Evolutionary conservation across 2,329 filamentous ascomycete species (phyloP), one percentile per base, ranked within the genome.

Genomic region (Grosmannia penicillata): DNA sequence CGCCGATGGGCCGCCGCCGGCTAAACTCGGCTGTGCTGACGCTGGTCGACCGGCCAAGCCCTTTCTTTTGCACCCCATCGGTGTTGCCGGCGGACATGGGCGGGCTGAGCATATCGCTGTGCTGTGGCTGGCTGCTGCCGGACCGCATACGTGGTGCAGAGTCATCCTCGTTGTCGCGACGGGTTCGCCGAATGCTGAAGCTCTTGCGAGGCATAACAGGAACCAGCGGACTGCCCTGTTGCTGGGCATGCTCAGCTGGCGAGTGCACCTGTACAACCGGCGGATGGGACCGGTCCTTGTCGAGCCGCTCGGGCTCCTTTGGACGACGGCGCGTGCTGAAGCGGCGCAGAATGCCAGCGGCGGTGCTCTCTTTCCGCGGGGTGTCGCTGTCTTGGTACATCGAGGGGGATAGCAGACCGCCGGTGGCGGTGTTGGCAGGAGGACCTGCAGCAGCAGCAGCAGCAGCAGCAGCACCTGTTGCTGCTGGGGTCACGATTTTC

Each of bases 21-120:
- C 83, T 72, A 43, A 84, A 76, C 45, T 93, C 86, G 22, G 80
- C 84, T 2, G 84, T 91, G 51, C 87, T 93, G 39, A 95, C 87
- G 53, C 87, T 95, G 8, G 89, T 86, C 7, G 86, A 94, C 45
- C 89, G 74, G 26, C 83, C 84, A 15, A 95, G 64, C 9, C 76
- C 78, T 48, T 81, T 81, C 34, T 72, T 76, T 38, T 70, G 70
- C 32, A 72, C 70, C 17, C 75, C 65, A 35, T 62, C 61, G 38
- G 56, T 51, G 22, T 60, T 72, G 28, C 75, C 77, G 17, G 70
- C 68, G 7, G 77, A 72, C 45, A 70, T 59, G 2, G 82, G 82
- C 0, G 85, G 82, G 42, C 79, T 80, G 11, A 93, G 69, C 13
- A 93, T 68, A 43, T 89, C 84, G 43, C 78, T 75, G 47, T 87